Percentiles rank a stretch among this genome's conserved stretches.
Conservation (phyloP, 257 asterid genomes). For the Dorcoceras hygrometricum region DNA sequence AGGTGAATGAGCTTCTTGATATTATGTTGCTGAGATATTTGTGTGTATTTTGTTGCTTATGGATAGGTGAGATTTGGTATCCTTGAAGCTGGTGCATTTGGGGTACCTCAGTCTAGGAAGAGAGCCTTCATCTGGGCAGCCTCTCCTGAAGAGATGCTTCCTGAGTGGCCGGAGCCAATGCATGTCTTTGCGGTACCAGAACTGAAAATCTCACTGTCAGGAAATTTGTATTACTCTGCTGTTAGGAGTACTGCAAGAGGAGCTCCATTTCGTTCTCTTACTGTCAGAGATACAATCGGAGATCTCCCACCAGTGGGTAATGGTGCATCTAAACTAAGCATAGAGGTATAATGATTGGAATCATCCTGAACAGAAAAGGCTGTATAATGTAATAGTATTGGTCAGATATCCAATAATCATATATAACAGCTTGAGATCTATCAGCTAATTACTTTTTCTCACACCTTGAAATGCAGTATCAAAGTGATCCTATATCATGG, state of each 20-base stretch:
- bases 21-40: slow-evolving; percentile 2
- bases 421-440: not conserved
- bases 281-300: slow-evolving; percentile 93
- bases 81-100: slow-evolving; percentile 96
- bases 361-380: not conserved
- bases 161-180: slow-evolving; percentile 99
- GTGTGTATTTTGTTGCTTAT: slow-evolving; percentile 16
- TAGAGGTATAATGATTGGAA: slow-evolving; percentile 48
- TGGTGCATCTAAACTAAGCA: slow-evolving; percentile 61
- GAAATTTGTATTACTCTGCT: slow-evolving; percentile 62
- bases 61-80: slow-evolving; percentile 77
- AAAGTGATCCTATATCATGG: slow-evolving; percentile 75
- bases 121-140: slow-evolving; percentile 99
- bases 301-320: slow-evolving; percentile 90
- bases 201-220: slow-evolving; percentile 60
- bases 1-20: slow-evolving; percentile 4
- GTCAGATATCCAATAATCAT: not conserved
- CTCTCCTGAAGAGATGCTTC: slow-evolving; percentile 81
- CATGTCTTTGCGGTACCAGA: slow-evolving; percentile 89
- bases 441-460: slow-evolving; percentile 9
- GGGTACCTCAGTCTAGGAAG: slow-evolving; percentile 93
- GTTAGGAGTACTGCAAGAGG: slow-evolving; percentile 81
- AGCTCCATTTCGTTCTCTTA: slow-evolving; percentile 91
- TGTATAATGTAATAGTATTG: not conserved
- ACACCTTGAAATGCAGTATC: slow-evolving; percentile 52